phyloP scores from a whole-genome alignment of 345 rosid genomes.

The Hibiscus mutabilis region DNA sequence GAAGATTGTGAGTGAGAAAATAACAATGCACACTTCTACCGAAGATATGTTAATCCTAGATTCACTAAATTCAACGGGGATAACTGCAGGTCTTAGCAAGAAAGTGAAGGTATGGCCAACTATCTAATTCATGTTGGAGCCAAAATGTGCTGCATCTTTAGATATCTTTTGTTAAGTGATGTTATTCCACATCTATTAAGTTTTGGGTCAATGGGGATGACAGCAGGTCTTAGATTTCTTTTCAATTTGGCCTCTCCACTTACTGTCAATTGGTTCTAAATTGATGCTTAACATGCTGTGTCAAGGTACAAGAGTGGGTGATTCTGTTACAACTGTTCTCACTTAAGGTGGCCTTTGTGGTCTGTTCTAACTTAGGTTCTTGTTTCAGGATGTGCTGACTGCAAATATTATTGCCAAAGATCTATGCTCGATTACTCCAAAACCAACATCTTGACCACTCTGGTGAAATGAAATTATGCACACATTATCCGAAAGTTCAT shows the following conservation, averaged over 20 bases:
- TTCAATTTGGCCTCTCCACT: too few species aligned
- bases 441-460: neutral
- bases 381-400: constrained; percentile 9
- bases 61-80: constrained; percentile 14
- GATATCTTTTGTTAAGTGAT: neutral
- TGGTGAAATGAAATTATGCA: constrained; percentile 14
- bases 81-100: neutral
- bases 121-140: neutral
- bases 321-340: neutral
- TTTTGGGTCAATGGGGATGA: neutral
- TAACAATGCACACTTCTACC: constrained; percentile 32
- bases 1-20: constrained; percentile 19
- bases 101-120: constrained; percentile 4
- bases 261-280: too few species aligned
- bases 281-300: neutral
- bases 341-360: neutral
- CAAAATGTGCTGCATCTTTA: neutral
- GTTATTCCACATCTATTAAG: neutral
- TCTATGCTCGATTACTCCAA: constrained; percentile 9
- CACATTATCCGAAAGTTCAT: neutral
- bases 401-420: constrained; percentile 8
- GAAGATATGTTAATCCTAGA: constrained; percentile 23
- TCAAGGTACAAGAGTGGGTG: neutral
- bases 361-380: neutral
- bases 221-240: neutral